Conservation (phyloP, 1,284 basidiomycete genomes). For the Cutaneotrichosporon cutaneum region DNA sequence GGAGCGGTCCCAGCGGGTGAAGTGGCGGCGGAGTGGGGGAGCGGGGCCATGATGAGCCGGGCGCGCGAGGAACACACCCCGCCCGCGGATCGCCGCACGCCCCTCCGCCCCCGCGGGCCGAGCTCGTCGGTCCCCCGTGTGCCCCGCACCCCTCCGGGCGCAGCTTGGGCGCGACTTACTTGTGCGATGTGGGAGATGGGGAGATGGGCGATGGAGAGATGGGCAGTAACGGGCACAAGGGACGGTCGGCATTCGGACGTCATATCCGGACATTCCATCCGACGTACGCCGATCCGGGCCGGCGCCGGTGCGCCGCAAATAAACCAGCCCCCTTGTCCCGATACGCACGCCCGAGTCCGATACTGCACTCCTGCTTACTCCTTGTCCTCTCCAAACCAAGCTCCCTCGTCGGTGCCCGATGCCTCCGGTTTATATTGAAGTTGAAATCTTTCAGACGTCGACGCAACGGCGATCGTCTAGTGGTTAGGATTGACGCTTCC, state of each 20-base stretch:
- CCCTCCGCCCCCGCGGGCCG: no score
- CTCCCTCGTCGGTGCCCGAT: no score
- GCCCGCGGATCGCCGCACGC: not conserved
- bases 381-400: not conserved
- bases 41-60: no score
- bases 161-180: not conserved
- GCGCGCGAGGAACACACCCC: no score
- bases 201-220: not conserved
- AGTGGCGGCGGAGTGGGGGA: not conserved
- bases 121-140: no score
- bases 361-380: no score
- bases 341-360: no score
- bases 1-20: not conserved
- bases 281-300: not conserved
- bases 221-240: not conserved
- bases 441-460: not conserved
- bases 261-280: not conserved
- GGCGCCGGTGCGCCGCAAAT: not conserved
- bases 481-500: slow-evolving; percentile 4
- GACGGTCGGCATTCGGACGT: not conserved
- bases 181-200: not conserved
- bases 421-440: no score
- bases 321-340: not conserved
- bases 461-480: not conserved
- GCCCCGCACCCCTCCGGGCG: no score